Conservation (phyloP, 352 stramenopile species). For the Phytopythium montanum region DNA sequence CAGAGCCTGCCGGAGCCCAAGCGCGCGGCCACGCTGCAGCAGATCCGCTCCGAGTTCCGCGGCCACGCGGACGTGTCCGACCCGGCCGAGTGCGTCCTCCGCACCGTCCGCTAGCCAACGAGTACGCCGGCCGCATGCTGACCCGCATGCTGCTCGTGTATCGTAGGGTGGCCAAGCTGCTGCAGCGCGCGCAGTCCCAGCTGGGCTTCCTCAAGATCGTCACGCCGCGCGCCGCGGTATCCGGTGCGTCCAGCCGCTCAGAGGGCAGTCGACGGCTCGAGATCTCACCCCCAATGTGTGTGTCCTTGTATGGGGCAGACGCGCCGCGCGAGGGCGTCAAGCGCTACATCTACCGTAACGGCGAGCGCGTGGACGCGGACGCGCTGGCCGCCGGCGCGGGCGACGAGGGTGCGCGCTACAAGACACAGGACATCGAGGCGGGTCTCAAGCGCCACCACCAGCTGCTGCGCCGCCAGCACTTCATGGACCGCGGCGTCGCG, state of each 20-base stretch:
- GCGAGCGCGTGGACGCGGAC: constrained; percentile 54
- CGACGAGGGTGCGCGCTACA: constrained; percentile 63
- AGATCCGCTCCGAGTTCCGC: constrained; percentile 80
- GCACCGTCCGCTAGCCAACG: no score
- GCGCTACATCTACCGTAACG: constrained; percentile 82
- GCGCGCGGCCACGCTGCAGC: constrained; percentile 52
- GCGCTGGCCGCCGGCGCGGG: constrained; percentile 32
- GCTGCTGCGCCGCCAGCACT: constrained; percentile 79
- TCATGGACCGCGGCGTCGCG: constrained; percentile 75
- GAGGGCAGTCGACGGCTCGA: not conserved
- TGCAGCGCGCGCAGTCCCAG: constrained; percentile 79
- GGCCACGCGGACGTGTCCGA: constrained; percentile 50
- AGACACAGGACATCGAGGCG: constrained; percentile 64
- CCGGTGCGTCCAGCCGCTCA: constrained; percentile 26
- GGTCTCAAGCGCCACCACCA: constrained; percentile 73
- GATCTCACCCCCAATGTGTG: not conserved
- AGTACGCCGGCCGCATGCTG: not conserved
- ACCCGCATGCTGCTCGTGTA: not conserved
- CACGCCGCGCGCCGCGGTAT: constrained; percentile 45
- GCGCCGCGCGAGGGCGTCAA: constrained; percentile 56
- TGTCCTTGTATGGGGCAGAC: not conserved
- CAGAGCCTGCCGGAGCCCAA: constrained; percentile 71
- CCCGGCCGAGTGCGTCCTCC: constrained; percentile 51
- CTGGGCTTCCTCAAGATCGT: constrained; percentile 87
- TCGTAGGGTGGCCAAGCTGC: constrained; percentile 51